Base-by-base conservation (phyloP, 148 eudicot genomes). In the Linanthus parryae region DNA sequence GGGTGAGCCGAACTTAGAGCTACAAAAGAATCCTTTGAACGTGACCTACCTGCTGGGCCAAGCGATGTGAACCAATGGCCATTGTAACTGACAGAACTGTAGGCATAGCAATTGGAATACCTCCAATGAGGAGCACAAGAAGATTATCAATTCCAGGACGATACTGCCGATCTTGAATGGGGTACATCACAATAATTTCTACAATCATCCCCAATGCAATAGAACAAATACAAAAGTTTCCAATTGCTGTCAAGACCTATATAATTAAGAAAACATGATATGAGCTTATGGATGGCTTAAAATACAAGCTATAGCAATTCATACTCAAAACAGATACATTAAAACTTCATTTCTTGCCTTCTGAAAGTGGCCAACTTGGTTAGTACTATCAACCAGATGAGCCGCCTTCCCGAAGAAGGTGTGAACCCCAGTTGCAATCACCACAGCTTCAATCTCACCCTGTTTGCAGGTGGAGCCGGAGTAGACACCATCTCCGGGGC, bases 21-120 rank as follows among this genome's bases (percentile, higher is more conserved):
- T 22, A 58, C 5, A 1, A 48, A 25, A 46, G 26, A 36, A 27
- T 43, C 33, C 26, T 21, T 21, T 40, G 18, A 54, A 66, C 18
- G 21, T 18, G 73, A 18, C 54, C 40, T 56, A 92, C 99, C 96
- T 92, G 99, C 59, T 92, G 91, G 48, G 99, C 91, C 19, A 92
- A 66, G 38, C 99, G 85, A 66, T 92, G 99, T 42, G 99, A 82
- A 58, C 99, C 99, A 51, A 92, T 92, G 15, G 99, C 99, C 99
- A 92, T 92, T 34, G 99, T 92, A 26, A 92, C 99, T 12, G 99
- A 92, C 14, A 92, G 70, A 54, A 92, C 99, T 10, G 99, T 92
- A 8, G 99, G 99, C 99, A 92, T 92, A 48, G 99, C 99, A 62
- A 92, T 92, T 10, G 99, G 99, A 65, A 92, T 92, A 56, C 99